phyloP scores from a whole-genome alignment of 2,329 filamentous ascomycete genomes.

The Tolypocladium cylindrosporum region DNA sequence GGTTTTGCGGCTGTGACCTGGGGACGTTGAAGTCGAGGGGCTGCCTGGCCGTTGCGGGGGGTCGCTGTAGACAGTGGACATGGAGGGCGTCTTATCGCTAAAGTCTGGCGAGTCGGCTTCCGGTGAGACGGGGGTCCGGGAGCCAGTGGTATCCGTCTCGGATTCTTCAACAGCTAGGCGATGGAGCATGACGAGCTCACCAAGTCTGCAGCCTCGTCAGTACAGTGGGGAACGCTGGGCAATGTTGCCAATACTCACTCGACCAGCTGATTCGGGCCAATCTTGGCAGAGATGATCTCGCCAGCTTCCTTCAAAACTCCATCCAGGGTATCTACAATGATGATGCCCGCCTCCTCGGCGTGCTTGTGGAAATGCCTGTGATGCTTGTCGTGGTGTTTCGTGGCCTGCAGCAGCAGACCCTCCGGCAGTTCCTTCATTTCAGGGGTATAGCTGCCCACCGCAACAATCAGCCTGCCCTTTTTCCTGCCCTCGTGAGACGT shows the following conservation, averaged over 20 bases:
- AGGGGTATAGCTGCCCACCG: conserved; percentile 58
- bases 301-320: conserved; percentile 76
- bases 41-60: conserved; percentile 17
- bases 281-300: conserved; percentile 70
- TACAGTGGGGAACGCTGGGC: not conserved
- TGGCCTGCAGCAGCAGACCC: conserved; percentile 59
- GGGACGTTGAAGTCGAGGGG: conserved; percentile 19
- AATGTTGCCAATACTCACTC: conserved; percentile 43
- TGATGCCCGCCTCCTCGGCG: conserved; percentile 51
- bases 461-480: conserved; percentile 62
- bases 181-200: conserved; percentile 62
- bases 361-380: conserved; percentile 58
- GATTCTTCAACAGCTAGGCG: conserved; percentile 31
- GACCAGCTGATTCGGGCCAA: conserved; percentile 66
- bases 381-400: conserved; percentile 30
- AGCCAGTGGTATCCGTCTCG: conserved; percentile 19
- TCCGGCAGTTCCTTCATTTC: conserved; percentile 77
- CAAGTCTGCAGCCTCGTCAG: conserved; percentile 40
- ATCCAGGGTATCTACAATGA: conserved; percentile 68
- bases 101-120: conserved; percentile 18
- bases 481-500: conserved; percentile 60
- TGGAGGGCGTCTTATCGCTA: conserved; percentile 23
- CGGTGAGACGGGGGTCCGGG: conserved; percentile 10
- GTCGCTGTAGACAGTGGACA: conserved; percentile 28
- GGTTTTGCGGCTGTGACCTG: conserved; percentile 17